Base-by-base conservation (phyloP, 306 rosid species). In the Lithocarpus polystachyus region DNA sequence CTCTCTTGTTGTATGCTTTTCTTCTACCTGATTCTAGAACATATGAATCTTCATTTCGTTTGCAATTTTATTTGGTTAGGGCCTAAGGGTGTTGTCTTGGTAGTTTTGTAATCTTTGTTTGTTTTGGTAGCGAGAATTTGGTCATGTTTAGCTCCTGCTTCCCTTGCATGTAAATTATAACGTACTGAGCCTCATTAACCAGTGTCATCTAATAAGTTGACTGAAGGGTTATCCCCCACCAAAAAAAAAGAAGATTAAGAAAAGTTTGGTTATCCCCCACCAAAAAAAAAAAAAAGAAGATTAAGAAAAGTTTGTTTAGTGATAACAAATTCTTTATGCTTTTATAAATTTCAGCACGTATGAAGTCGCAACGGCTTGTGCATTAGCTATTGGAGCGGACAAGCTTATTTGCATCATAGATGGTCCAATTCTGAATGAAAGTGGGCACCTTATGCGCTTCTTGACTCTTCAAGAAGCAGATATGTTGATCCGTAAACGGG, bases 281-380 rank as follows among this genome's bases (percentile, higher is more conserved):
- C 69, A 24, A 29, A 18, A 7, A 13, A 59, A 55, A 37, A 61
- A 24, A 71, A 60, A 37, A 56, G 77, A 71, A 76, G 67, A 43
- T 77, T 80, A 28, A 53, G 17, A 48, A 48, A 56, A 76, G 72
- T 76, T 75, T 78, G n/a, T 57, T 78, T 35, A 54, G 70, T 86
- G 74, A 86, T 67, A 18, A 18, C 51, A 2, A 9, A 33, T 82
- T 74, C 22, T 45, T 53, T 78, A 5, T 74, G 74, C 19, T 22
- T 43, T 77, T 79, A 14, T 61, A 48, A 52, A 56, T 87, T 85
- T 73, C 91, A 95, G 99, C 88, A 89, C 98, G 8, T 95, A 93
- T 78, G 98, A 95, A 86, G 99, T 95, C 73, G 99, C 98, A 65
- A 93, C 99, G 45, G 98, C 98, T 72, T 91, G 97, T 77, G 94